Evolutionary conservation across 805 yeast genomes (phyloP), one percentile per base, ranked within the genome.

Genomic region (Starmerella bacillaris): DNA sequence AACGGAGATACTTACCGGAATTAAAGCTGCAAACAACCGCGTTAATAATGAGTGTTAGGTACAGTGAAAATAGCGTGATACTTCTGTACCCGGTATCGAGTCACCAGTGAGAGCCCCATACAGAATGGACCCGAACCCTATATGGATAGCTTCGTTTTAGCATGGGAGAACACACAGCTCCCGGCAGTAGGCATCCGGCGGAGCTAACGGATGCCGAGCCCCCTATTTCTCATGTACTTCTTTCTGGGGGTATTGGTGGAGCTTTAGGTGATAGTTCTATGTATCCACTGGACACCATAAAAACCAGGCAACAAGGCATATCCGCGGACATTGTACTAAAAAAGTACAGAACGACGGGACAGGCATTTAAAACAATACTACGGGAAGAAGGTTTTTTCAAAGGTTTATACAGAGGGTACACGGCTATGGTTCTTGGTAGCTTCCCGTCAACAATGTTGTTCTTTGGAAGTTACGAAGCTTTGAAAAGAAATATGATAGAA

Each of bases 251-350:
- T 1, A 57, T 86, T 33, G 98, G 98, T 5, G 98, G 96, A 1
- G 74, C 79, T 36, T 69, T 84, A 26, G 96, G 95, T 11, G 98
- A 86, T 50, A 67, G 89, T 1, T 59, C 71, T 21, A 89, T 89
- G 95, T 95, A 89, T 56, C 84, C 96, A 0, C 58, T 89, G 24
- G 99, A 89, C 52, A 89, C 98, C 0, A 94, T 89, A 21, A 89
- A 89, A 54, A 89, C 98, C 2, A 65, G 98, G 42, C 98, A 89
- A 54, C 99, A 89, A 53, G 96, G 94, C n/a, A 78, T 92, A 3
- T 74, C 78, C 17, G 61, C 64, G 43, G 65, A 65, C 16, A 43
- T 60, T 5, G 44, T 44, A 12, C 37, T 36, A 4, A 12, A 18
- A 21, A 77, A 79, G 54, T 86, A 86, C 55, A 66, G 60, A 40